Base-by-base conservation (phyloP, 2,329 filamentous ascomycete species). In the Trichoderma koningii region DNA sequence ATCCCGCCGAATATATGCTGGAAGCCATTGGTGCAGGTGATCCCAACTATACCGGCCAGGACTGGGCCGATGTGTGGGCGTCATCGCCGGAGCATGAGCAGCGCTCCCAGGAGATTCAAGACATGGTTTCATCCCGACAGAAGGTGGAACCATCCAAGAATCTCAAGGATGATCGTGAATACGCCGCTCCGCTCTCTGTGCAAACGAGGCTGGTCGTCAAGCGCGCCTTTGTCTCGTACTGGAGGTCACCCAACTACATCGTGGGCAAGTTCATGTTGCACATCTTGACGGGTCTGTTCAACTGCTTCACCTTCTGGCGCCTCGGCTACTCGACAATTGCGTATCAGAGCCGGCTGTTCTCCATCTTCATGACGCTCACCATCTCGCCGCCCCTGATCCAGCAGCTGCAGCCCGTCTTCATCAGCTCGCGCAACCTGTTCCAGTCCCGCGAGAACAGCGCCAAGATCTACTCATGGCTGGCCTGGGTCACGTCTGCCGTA, bases 381-480 rank as follows among this genome's bases (percentile, higher is more conserved):
- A 90, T 95, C 68, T 84, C 85, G 1, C 89, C 89, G 0, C 88
- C 89, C 0, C 79, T 93, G 0, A 90, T 93, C 65, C 89, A 93
- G 70, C 90, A 93, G 70, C 80, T 93, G 0, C 89, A 93, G 71
- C 91, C 91, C 0, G 84, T 85, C 5, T 93, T 89, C 73, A 78
- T 92, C 59, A 79, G 84, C 66, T 84, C 86, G 51, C 83, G 89
- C 4, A 81, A 84, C 38, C 81, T 94, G 28, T 95, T 91, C 77
- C 79, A 89, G 73, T 86, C 83, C 1, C 84, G 91, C 5, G 91
- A 95, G 74, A 84, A 87, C 55, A 90, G 85, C n/a, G 86, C 89
- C 17, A 92, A 92, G 74, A 92, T 92, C 28, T 95, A 94, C 76
- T 88, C 85, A 1, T 93, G 90, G 90, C 76, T 84, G 15, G 88